Evolutionary conservation across 2,329 filamentous ascomycete species (phyloP).

Genomic region (Diaporthe vexans): DNA sequence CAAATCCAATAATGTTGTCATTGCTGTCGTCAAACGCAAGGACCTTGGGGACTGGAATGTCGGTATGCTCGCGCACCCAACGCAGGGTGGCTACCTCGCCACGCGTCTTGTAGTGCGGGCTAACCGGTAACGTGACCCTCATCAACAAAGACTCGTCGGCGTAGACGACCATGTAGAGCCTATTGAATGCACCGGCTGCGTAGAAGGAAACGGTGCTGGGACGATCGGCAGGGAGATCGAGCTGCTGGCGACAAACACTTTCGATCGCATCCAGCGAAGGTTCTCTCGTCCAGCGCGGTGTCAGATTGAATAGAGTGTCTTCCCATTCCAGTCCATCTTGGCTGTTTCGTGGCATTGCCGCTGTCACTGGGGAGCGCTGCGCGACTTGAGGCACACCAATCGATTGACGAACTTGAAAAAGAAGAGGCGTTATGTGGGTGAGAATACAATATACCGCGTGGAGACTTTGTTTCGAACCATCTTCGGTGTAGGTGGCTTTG

Average conservation of each 20-base stretch:
- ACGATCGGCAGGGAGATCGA: background rate
- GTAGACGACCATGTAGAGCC: constrained; percentile 48
- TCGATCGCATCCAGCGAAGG: background rate
- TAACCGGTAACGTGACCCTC: constrained; percentile 48
- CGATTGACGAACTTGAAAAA: too few relatives aligned
- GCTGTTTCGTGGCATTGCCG: background rate
- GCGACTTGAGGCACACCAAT: background rate
- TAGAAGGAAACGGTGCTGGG: constrained; percentile 46
- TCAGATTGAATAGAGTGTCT: background rate
- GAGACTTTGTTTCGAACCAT: too few relatives aligned
- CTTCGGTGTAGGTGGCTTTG: too few relatives aligned
- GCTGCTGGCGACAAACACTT: background rate
- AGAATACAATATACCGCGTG: too few relatives aligned
- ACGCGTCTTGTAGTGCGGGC: constrained; percentile 47
- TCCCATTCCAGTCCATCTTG: constrained; percentile 23
- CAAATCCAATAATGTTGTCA: constrained; percentile 53
- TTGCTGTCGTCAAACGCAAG: constrained; percentile 50
- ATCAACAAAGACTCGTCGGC: constrained; percentile 45
- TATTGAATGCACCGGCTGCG: constrained; percentile 50
- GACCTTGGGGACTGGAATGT: constrained; percentile 52
- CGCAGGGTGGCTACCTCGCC: constrained; percentile 55
- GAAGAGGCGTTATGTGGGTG: too few relatives aligned
- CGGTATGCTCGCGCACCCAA: constrained; percentile 49
- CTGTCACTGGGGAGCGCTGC: background rate
- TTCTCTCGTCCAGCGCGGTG: constrained; percentile 14